A percentile compares a stretch with the other conserved stretches of the same genome.
phyloP scores from a whole-genome alignment of 306 rosid genomes.

The Fragaria ananassa region DNA sequence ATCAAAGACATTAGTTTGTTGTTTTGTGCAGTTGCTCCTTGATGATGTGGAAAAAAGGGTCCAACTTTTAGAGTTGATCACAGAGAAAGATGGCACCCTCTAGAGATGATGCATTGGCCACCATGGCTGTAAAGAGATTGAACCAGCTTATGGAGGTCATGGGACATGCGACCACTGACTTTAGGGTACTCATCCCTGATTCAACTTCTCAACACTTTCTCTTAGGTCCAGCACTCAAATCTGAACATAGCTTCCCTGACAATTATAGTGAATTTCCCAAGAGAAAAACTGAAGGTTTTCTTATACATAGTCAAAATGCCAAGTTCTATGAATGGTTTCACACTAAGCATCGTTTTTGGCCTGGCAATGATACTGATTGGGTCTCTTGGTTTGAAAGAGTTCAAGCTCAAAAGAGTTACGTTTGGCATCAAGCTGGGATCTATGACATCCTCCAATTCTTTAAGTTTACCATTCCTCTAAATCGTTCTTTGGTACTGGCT shows the following conservation, averaged over 20 bases:
- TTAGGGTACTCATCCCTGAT: neutral
- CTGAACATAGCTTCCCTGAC: neutral
- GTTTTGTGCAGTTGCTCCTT: neutral
- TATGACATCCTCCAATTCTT: slow-evolving; percentile 18
- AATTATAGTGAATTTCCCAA: neutral
- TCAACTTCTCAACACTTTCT: slow-evolving; percentile 1
- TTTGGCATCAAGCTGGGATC: slow-evolving; percentile 15
- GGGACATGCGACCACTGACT: neutral
- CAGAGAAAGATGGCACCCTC: neutral
- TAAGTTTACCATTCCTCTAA: slow-evolving; percentile 2
- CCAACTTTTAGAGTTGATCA: neutral
- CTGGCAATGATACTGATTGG: neutral
- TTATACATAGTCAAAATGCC: neutral
- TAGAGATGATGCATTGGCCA: neutral
- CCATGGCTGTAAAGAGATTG: neutral
- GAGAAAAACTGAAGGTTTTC: neutral
- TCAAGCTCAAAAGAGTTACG: neutral
- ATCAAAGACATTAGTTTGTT: neutral
- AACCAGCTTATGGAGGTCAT: neutral
- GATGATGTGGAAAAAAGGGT: neutral
- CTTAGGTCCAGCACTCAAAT: slow-evolving; percentile 8
- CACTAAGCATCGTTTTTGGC: neutral
- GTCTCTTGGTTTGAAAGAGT: slow-evolving; percentile 8
- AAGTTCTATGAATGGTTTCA: slow-evolving; percentile 9
- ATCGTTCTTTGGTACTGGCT: slow-evolving; percentile 10